Evolutionary conservation across 1,139 yeast species (phyloP).

Genomic region (Candida tropicalis): DNA sequence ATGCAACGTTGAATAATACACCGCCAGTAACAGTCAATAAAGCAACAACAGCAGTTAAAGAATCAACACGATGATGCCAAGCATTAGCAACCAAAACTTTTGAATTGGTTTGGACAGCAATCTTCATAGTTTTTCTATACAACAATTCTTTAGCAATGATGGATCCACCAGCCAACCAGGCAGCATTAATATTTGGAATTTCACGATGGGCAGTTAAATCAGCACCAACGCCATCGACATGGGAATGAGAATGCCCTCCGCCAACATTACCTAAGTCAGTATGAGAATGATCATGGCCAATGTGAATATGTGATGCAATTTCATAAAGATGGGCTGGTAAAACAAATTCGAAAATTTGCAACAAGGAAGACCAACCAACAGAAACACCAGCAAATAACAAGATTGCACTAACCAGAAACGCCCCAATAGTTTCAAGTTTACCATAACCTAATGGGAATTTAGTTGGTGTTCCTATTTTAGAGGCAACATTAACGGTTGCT

Average conservation of each 20-base stretch:
- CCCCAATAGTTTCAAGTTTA: constrained; percentile 88
- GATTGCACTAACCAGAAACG: constrained; percentile 82
- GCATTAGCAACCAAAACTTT: constrained; percentile 95
- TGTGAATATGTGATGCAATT: constrained; percentile 47
- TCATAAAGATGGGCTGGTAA: constrained; percentile 57
- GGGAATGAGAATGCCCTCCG: constrained; percentile 45
- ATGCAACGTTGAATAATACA: constrained; percentile 69
- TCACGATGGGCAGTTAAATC: constrained; percentile 24
- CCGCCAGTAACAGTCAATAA: constrained; percentile 87
- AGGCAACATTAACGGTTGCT: constrained; percentile 82
- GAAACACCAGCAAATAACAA: constrained; percentile 85
- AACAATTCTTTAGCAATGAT: constrained; percentile 85
- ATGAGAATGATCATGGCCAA: constrained; percentile 57
- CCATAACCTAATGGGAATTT: constrained; percentile 89
- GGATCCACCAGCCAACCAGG: constrained; percentile 93
- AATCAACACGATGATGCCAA: constrained; percentile 98
- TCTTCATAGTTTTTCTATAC: constrained; percentile 75
- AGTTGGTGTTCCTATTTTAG: constrained; percentile 59
- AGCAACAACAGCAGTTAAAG: constrained; percentile 90
- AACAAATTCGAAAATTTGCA: constrained; percentile 68
- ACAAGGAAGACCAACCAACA: constrained; percentile 85
- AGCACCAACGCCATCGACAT: constrained; percentile 13
- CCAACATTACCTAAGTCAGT: constrained; percentile 22
- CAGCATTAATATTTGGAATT: constrained; percentile 82
- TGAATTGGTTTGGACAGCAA: constrained; percentile 77